phyloP scores from a whole-genome alignment of 129 eudicot species.

The Pittosporum tobira region DNA sequence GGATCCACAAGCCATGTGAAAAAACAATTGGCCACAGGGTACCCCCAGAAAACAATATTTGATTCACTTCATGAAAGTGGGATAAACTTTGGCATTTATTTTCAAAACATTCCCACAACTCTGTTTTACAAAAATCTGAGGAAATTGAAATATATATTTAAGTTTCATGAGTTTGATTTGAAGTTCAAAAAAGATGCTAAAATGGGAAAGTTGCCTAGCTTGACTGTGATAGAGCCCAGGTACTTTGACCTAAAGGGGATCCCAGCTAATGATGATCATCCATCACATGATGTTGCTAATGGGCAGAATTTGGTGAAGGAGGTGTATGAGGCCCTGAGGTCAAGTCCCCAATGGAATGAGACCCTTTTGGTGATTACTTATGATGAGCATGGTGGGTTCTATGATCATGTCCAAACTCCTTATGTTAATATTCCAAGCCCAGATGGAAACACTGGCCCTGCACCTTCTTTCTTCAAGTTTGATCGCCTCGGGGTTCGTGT shows the following conservation, averaged over 20 bases:
- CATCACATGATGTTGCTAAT: constrained; percentile 96
- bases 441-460: constrained; percentile 91
- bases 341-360: constrained; percentile 94
- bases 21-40: constrained; percentile 71
- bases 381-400: constrained; percentile 98
- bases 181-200: constrained; percentile 79
- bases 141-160: constrained; percentile 73
- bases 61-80: constrained; percentile 72
- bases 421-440: constrained; percentile 78
- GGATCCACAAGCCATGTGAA: constrained; percentile 85
- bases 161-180: constrained; percentile 57
- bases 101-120: constrained; percentile 79
- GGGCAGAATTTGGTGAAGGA: constrained; percentile 92
- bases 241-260: constrained; percentile 66
- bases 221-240: constrained; percentile 86
- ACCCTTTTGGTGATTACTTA: constrained; percentile 79
- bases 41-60: constrained; percentile 86
- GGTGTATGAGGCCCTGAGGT: constrained; percentile 79
- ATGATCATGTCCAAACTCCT: constrained; percentile 94
- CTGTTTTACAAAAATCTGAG: constrained; percentile 83
- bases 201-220: constrained; percentile 60
- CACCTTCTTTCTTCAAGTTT: constrained; percentile 83
- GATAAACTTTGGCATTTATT: constrained; percentile 64
- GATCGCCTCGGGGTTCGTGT: constrained; percentile 92
- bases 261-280: constrained; percentile 95